These are phyloP conservation scores for Selenicereus undatus DNA, from an alignment of 148 eudicot genomes.

Conservation along the genomic window DNA sequence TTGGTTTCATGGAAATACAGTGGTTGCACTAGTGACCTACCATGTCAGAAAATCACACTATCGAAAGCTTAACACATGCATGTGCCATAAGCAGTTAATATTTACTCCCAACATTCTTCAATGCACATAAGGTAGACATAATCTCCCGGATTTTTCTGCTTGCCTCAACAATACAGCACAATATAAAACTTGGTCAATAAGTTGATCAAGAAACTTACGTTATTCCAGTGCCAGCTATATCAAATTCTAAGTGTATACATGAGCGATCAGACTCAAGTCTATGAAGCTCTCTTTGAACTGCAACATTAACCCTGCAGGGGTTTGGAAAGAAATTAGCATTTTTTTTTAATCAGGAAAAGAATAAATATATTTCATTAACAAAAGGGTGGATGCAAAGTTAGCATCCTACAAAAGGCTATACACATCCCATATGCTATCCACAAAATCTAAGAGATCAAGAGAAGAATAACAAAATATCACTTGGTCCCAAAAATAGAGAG, in stretches of 20 bases:
- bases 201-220: slow-evolving; percentile 34
- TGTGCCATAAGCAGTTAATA: background rate
- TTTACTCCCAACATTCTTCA: background rate
- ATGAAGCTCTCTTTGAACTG: slow-evolving; percentile 77
- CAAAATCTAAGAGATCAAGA: too few relatives aligned
- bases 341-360: too few relatives aligned
- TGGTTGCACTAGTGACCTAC: too few relatives aligned
- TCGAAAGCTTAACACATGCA: background rate
- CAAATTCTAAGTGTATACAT: slow-evolving; percentile 90
- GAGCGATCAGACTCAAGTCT: slow-evolving; percentile 82
- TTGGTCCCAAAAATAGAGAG: too few relatives aligned
- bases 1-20: background rate
- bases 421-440: too few relatives aligned
- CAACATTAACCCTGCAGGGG: slow-evolving; percentile 60
- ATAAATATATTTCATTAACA: too few relatives aligned
- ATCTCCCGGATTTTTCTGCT: background rate
- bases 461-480: too few relatives aligned
- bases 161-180: background rate
- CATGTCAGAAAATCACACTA: too few relatives aligned
- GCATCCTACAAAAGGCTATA: too few relatives aligned
- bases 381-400: too few relatives aligned
- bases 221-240: slow-evolving; percentile 58
- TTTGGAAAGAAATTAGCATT: slow-evolving; percentile 20
- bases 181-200: background rate
- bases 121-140: background rate